Percentiles rank a stretch among this genome's conserved stretches.
These are phyloP conservation scores for Trichoderma sp. DNA, from an alignment of 2,329 filamentous ascomycete species.

Conservation along the genomic window DNA sequence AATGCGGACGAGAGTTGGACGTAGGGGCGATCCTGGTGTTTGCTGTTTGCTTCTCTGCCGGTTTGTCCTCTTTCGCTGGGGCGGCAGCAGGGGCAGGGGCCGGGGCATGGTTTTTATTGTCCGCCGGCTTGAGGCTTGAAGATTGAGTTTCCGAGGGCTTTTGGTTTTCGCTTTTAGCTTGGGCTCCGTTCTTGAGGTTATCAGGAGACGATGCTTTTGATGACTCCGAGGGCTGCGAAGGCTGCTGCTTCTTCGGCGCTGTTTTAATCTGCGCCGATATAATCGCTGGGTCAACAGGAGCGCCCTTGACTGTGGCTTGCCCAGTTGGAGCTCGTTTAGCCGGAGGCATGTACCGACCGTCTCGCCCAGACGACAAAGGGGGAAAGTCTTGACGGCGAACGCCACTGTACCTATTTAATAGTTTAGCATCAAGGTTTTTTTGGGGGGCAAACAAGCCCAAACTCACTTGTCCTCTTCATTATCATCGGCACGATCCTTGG, in stretches of 20 bases:
- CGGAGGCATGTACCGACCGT: slow-evolving; percentile 84
- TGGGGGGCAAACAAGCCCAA: slow-evolving; percentile 19
- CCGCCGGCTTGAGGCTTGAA: slow-evolving; percentile 30
- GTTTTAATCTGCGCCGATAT: slow-evolving; percentile 76
- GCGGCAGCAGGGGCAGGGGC: slow-evolving; percentile 28
- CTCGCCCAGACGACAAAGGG: slow-evolving; percentile 52
- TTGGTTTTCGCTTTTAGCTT: slow-evolving; percentile 28
- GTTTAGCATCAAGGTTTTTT: slow-evolving; percentile 22
- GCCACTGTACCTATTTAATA: slow-evolving; percentile 71
- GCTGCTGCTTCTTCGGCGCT: slow-evolving; percentile 40
- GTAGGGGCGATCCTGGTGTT: slow-evolving; percentile 13
- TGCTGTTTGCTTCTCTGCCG: slow-evolving; percentile 29
- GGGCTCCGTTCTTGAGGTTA: slow-evolving; percentile 30
- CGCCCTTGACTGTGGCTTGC: slow-evolving; percentile 70
- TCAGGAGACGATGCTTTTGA: slow-evolving; percentile 24
- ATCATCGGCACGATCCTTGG: slow-evolving; percentile 60
- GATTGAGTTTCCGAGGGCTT: slow-evolving; percentile 29
- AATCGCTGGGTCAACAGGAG: slow-evolving; percentile 81
- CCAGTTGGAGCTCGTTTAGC: slow-evolving; percentile 76
- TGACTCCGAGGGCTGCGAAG: slow-evolving; percentile 21
- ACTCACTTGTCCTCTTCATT: slow-evolving; percentile 89
- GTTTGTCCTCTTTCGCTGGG: slow-evolving; percentile 31
- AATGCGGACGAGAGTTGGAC: neutral
- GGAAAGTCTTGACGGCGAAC: slow-evolving; percentile 75
- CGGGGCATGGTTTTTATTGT: slow-evolving; percentile 29